phyloP scores from a whole-genome alignment of 805 yeast genomes.

The Debaryomyces maramus region DNA sequence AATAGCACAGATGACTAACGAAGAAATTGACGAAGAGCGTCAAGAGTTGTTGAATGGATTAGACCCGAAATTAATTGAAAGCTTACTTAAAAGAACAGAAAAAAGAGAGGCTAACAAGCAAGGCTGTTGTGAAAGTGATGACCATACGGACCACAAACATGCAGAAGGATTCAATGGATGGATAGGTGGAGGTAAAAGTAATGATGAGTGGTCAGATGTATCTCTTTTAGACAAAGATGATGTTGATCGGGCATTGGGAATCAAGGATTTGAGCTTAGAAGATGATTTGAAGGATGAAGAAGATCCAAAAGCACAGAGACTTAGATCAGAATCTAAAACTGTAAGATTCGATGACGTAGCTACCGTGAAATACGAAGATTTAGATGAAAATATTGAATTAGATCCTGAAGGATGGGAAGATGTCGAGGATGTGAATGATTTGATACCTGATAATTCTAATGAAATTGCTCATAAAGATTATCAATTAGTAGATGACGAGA shows the following conservation, averaged over 20 bases:
- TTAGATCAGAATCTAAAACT: constrained; percentile 18
- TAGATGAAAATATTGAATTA: constrained; percentile 20
- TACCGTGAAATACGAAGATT: constrained; percentile 29
- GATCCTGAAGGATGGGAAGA: constrained; percentile 51
- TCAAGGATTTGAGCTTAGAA: constrained; percentile 17
- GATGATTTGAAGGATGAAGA: constrained; percentile 10
- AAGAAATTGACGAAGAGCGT: constrained; percentile 62
- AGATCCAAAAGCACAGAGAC: constrained; percentile 4
- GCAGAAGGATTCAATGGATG: constrained; percentile 45
- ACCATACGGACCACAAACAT: constrained; percentile 28
- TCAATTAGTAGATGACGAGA: constrained; percentile 37
- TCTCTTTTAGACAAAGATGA: constrained; percentile 35
- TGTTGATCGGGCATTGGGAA: constrained; percentile 39
- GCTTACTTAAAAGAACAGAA: constrained; percentile 57
- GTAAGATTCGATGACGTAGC: constrained; percentile 36
- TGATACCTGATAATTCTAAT: constrained; percentile 45
- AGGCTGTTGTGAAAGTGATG: constrained; percentile 9
- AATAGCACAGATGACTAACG: constrained; percentile 60
- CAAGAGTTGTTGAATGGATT: constrained; percentile 65
- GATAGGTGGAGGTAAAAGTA: constrained; percentile 42
- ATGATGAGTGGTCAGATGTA: constrained; percentile 30
- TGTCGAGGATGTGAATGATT: constrained; percentile 50
- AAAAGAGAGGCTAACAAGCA: constrained; percentile 32
- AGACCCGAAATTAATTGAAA: constrained; percentile 66
- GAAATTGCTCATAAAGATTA: constrained; percentile 43